phyloP scores from a whole-genome alignment of 2,329 filamentous ascomycete genomes.

The Diaporthe ilicicola region DNA sequence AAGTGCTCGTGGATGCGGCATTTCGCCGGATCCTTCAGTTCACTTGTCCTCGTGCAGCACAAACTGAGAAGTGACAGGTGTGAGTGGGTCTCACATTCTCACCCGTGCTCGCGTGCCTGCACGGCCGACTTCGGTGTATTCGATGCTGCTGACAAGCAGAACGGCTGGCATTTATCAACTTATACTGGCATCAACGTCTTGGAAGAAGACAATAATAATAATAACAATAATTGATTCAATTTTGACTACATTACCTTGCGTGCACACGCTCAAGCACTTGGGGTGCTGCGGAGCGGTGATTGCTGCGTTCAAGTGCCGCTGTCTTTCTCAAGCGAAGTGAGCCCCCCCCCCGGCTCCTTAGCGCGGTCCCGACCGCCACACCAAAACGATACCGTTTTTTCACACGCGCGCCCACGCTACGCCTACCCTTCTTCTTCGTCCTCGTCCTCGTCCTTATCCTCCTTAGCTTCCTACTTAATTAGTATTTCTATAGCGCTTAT shows the following conservation, averaged over 20 bases:
- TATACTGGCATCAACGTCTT: not conserved
- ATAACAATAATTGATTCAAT: no score
- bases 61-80: conserved; percentile 22
- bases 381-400: no score
- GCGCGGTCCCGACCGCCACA: no score
- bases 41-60: conserved; percentile 8
- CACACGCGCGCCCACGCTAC: no score
- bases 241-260: not conserved
- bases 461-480: no score
- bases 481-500: no score
- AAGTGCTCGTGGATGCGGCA: conserved; percentile 8
- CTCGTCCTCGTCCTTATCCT: no score
- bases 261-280: not conserved
- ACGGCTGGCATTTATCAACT: no score
- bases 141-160: no score
- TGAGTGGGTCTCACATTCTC: conserved; percentile 15
- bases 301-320: not conserved
- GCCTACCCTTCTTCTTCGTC: no score
- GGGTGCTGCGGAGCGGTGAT: not conserved
- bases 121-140: conserved; percentile 17
- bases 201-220: not conserved
- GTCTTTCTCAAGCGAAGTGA: no score
- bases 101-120: not conserved
- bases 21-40: not conserved
- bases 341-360: no score